Evolutionary conservation across 1,284 basidiomycete genomes (phyloP).

Genomic region (Apiotrichum brassicae): DNA sequence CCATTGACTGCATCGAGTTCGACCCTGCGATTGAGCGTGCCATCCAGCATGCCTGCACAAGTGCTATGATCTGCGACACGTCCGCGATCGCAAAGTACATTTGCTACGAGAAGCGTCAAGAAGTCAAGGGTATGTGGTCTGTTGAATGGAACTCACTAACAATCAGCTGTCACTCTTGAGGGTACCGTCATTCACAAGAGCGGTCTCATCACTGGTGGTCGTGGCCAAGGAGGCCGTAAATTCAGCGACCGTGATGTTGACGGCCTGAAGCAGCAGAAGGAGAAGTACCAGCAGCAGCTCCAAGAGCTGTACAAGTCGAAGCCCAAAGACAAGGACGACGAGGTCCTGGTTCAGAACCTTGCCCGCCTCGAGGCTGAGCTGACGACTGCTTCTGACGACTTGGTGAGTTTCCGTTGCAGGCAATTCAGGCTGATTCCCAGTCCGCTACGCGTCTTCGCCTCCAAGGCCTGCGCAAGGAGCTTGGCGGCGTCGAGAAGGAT

Average conservation of each 20-base stretch:
- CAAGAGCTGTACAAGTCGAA: slow-evolving; percentile 74
- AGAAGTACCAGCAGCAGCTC: slow-evolving; percentile 70
- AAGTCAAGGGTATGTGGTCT: slow-evolving; percentile 74
- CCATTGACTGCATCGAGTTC: slow-evolving; percentile 88
- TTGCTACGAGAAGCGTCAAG: slow-evolving; percentile 87
- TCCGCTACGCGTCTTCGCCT: slow-evolving; percentile 30
- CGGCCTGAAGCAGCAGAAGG: slow-evolving; percentile 66
- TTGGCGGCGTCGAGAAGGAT: slow-evolving; percentile 67
- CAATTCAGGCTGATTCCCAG: background rate
- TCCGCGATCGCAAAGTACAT: slow-evolving; percentile 87
- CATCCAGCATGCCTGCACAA: slow-evolving; percentile 94
- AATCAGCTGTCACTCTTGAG: slow-evolving; percentile 84
- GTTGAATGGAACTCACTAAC: background rate
- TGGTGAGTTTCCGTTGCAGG: slow-evolving; percentile 50
- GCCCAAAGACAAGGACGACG: slow-evolving; percentile 74
- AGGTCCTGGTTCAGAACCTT: slow-evolving; percentile 68
- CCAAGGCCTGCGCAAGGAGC: slow-evolving; percentile 50
- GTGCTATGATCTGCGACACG: slow-evolving; percentile 87
- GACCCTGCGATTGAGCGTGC: slow-evolving; percentile 82
- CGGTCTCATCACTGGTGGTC: slow-evolving; percentile 93
- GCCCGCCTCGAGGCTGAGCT: slow-evolving; percentile 69
- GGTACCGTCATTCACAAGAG: slow-evolving; percentile 97
- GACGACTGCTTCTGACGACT: slow-evolving; percentile 70
- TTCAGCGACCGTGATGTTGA: slow-evolving; percentile 93
- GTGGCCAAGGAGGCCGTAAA: slow-evolving; percentile 65